Conservation (phyloP, 2,329 filamentous ascomycete genomes). For the Ambrosiella cleistominuta region DNA sequence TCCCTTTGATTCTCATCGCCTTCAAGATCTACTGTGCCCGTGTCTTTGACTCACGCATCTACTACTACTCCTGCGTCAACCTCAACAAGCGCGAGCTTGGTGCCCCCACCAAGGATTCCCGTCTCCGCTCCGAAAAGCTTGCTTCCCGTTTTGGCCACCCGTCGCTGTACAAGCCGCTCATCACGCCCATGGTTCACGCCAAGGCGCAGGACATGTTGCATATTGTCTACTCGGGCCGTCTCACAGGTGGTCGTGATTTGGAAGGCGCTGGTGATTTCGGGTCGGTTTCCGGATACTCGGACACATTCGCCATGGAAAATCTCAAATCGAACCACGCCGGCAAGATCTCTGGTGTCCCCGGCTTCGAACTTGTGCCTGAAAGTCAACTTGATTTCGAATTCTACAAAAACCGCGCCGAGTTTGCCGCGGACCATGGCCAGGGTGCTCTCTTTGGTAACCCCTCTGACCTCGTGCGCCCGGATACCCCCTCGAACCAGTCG, state of each 20-base stretch:
- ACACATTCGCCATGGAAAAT: slow-evolving; percentile 62
- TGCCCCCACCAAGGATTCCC: slow-evolving; percentile 20
- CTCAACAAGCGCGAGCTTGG: slow-evolving; percentile 19
- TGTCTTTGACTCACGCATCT: slow-evolving; percentile 60
- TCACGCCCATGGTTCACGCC: slow-evolving; percentile 88
- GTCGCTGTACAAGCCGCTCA: slow-evolving; percentile 71
- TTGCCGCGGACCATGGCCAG: slow-evolving; percentile 59
- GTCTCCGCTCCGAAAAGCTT: slow-evolving; percentile 47
- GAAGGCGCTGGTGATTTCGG: slow-evolving; percentile 30
- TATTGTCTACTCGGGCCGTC: slow-evolving; percentile 68
- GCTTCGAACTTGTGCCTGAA: slow-evolving; percentile 83
- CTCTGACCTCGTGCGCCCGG: slow-evolving; percentile 41
- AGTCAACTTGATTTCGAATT: slow-evolving; percentile 75
- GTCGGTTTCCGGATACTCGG: slow-evolving; percentile 58
- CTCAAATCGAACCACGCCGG: slow-evolving; percentile 45
- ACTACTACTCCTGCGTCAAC: slow-evolving; percentile 54
- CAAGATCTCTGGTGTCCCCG: slow-evolving; percentile 34
- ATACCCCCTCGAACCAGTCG: slow-evolving; percentile 35
- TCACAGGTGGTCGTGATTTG: slow-evolving; percentile 44
- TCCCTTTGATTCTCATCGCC: slow-evolving; percentile 58
- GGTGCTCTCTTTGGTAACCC: slow-evolving; percentile 47
- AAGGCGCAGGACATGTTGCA: slow-evolving; percentile 75
- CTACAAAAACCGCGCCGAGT: slow-evolving; percentile 80
- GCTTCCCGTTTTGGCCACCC: slow-evolving; percentile 76
- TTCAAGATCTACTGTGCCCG: slow-evolving; percentile 77